phyloP scores from a whole-genome alignment of 2,329 filamentous ascomycete genomes.

The Furcasterigmium sp. region DNA sequence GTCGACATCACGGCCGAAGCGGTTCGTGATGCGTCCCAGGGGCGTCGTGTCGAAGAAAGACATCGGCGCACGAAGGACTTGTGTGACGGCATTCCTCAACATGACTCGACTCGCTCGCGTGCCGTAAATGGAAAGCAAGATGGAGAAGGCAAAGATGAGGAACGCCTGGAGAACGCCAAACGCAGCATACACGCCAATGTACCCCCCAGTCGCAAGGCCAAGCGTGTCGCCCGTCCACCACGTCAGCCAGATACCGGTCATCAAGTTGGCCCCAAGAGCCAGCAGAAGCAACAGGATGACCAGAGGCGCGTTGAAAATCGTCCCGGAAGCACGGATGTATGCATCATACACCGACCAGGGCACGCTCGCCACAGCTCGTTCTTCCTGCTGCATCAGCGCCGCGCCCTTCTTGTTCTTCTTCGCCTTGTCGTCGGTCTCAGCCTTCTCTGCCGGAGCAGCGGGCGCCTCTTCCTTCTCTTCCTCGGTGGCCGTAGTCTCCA shows the following conservation, averaged over 20 bases:
- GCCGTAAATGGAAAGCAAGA: constrained; percentile 70
- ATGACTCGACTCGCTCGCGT: constrained; percentile 79
- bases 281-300: constrained; percentile 59
- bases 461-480: constrained; percentile 50
- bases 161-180: constrained; percentile 68
- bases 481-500: constrained; percentile 78
- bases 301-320: constrained; percentile 62
- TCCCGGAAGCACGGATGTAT: constrained; percentile 72
- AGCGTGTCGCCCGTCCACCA: constrained; percentile 88
- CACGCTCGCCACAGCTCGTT: constrained; percentile 69
- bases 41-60: constrained; percentile 97
- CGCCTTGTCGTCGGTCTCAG: constrained; percentile 36
- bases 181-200: constrained; percentile 67
- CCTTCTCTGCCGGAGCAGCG: constrained; percentile 32
- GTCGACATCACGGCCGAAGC: constrained; percentile 92
- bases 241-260: constrained; percentile 86
- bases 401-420: constrained; percentile 54
- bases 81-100: constrained; percentile 72
- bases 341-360: constrained; percentile 74
- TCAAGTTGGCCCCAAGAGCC: constrained; percentile 79
- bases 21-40: constrained; percentile 89
- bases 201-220: constrained; percentile 58
- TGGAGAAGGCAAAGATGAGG: constrained; percentile 75
- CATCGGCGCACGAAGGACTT: constrained; percentile 71
- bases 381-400: constrained; percentile 66